These are phyloP conservation scores for Cryphonectria carpinicola DNA, from an alignment of 2,329 filamentous ascomycete species.

Conservation along the genomic window DNA sequence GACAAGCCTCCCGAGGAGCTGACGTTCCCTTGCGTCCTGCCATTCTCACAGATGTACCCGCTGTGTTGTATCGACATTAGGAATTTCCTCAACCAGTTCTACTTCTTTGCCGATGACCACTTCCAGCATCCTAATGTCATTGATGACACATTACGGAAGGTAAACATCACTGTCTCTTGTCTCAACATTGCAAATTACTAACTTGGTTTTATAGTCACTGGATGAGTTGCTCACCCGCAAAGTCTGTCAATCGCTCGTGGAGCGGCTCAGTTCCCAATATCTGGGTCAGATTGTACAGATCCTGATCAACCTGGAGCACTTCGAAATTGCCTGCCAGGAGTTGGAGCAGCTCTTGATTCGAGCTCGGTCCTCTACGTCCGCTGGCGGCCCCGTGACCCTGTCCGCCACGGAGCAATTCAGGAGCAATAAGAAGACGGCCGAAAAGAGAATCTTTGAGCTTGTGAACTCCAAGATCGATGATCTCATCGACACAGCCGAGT, in stretches of 20 bases:
- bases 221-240: constrained; percentile 92
- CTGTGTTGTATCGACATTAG: constrained; percentile 97
- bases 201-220: constrained; percentile 63
- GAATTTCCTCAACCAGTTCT: constrained; percentile 97
- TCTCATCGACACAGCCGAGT: constrained; percentile 94
- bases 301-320: constrained; percentile 95
- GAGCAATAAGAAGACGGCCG: constrained; percentile 90
- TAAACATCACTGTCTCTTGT: constrained; percentile 38
- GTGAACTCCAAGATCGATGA: constrained; percentile 99
- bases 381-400: constrained; percentile 78
- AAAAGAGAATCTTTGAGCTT: constrained; percentile 97
- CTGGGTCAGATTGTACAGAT: constrained; percentile 98
- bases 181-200: neutral
- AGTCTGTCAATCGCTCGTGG: constrained; percentile 87
- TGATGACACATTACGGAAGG: constrained; percentile 84
- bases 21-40: constrained; percentile 90
- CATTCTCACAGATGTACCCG: constrained; percentile 99
- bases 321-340: constrained; percentile 89
- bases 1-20: constrained; percentile 78
- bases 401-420: constrained; percentile 85
- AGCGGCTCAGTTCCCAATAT: constrained; percentile 88
- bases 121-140: constrained; percentile 90
- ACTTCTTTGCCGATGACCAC: constrained; percentile 95
- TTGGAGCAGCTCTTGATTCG: constrained; percentile 84
- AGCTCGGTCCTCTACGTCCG: constrained; percentile 79